phyloP scores from a whole-genome alignment of 768 basidiomycete genomes.

The Tricholoma flavovirens region DNA sequence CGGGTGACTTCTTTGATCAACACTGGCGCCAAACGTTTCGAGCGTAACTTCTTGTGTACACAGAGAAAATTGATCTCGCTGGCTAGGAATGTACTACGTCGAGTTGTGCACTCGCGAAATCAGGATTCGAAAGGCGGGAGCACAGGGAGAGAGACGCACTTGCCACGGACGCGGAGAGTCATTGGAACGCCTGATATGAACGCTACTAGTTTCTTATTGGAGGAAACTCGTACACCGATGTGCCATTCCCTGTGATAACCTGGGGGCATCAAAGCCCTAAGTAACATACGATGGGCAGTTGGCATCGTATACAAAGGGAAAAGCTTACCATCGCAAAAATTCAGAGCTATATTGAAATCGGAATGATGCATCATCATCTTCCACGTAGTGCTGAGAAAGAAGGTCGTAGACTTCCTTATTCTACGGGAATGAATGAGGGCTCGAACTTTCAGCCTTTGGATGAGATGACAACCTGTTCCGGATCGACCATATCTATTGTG shows the following conservation, averaged over 20 bases:
- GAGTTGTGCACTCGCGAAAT: not conserved
- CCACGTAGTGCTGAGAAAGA: conserved; percentile 90
- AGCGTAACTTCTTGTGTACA: conserved; percentile 94
- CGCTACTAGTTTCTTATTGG: conserved; percentile 90
- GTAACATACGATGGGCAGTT: not conserved
- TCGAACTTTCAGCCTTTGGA: not conserved
- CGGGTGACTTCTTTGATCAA: conserved; percentile 97
- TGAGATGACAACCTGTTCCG: conserved; percentile 55
- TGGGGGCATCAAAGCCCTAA: conserved; percentile 90
- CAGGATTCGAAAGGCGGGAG: not conserved
- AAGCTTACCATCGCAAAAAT: conserved; percentile 78
- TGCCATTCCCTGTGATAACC: conserved; percentile 95
- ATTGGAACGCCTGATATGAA: conserved; percentile 95
- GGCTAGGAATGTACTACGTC: conserved; percentile 41
- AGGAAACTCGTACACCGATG: conserved; percentile 85
- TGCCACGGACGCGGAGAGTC: conserved; percentile 73
- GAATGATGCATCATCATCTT: conserved; percentile 94
- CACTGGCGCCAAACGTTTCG: conserved; percentile 91
- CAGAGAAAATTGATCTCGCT: conserved; percentile 98
- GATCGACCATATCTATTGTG: conserved; percentile 70
- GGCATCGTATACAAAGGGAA: not conserved
- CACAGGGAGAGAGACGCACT: conserved; percentile 45
- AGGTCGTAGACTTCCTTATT: conserved; percentile 89
- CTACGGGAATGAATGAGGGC: conserved; percentile 32
- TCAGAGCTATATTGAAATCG: conserved; percentile 94